These are phyloP conservation scores for Kodamaea anthophila DNA, from an alignment of 1,139 yeast genomes.

Conservation along the genomic window DNA sequence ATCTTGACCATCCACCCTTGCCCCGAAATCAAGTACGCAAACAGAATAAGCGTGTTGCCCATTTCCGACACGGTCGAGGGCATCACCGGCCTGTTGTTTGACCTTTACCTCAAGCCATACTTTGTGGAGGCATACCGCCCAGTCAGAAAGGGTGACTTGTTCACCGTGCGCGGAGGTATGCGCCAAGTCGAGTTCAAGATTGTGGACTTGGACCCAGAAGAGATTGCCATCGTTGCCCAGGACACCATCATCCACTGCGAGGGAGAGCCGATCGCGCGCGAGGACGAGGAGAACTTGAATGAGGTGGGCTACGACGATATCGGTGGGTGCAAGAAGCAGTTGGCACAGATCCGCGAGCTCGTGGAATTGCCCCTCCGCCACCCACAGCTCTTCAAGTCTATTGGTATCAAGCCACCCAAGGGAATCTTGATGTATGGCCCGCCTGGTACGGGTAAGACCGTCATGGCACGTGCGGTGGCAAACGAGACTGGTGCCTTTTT, in stretches of 20 bases:
- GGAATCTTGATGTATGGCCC: slow-evolving; percentile 98
- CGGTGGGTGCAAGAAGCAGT: slow-evolving; percentile 98
- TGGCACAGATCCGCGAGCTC: slow-evolving; percentile 97
- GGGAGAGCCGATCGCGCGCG: slow-evolving; percentile 98
- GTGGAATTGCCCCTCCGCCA: slow-evolving; percentile 96
- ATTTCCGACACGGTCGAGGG: slow-evolving; percentile 98
- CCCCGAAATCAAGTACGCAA: slow-evolving; percentile 95
- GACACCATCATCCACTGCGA: slow-evolving; percentile 98
- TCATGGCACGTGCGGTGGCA: slow-evolving; percentile 99
- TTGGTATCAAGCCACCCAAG: slow-evolving; percentile 96
- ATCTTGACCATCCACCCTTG: slow-evolving; percentile 88
- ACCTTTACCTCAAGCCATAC: slow-evolving; percentile 93
- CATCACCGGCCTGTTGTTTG: slow-evolving; percentile 93
- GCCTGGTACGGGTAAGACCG: slow-evolving; percentile 98
- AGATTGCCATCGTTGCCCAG: slow-evolving; percentile 96
- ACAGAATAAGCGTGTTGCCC: slow-evolving; percentile 91
- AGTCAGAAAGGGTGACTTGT: slow-evolving; percentile 94
- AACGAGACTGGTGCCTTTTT: slow-evolving; percentile 99
- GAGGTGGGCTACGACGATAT: slow-evolving; percentile 99
- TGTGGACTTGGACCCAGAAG: slow-evolving; percentile 96
- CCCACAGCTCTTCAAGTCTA: slow-evolving; percentile 92
- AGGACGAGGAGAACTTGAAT: slow-evolving; percentile 93
- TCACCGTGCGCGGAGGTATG: slow-evolving; percentile 97
- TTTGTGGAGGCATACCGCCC: slow-evolving; percentile 99
- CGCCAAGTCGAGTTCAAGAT: slow-evolving; percentile 98